Conservation (phyloP, 23 red algal genomes). For the Agarophyton chilense region DNA sequence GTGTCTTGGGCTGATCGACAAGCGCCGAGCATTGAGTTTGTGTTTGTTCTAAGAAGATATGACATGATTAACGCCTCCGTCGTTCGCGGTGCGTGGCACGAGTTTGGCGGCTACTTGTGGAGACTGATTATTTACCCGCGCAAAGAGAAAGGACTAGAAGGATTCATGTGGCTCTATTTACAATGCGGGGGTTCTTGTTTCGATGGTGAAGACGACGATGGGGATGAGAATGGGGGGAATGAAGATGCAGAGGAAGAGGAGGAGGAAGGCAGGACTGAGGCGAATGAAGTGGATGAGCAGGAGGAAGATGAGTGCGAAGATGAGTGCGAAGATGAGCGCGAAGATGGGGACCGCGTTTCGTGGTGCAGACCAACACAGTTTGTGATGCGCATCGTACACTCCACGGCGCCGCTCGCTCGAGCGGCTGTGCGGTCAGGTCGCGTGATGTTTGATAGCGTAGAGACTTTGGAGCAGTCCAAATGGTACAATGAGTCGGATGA, state of each 20-base stretch:
- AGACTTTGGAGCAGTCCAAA: conserved; percentile 7
- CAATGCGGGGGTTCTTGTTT: conserved; percentile 78
- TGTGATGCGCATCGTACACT: conserved; percentile 34
- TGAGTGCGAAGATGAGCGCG: background rate
- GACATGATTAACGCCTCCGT: conserved; percentile 42
- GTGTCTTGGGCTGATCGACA: conserved; percentile 8
- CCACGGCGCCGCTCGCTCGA: conserved; percentile 14
- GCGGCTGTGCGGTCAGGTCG: conserved; percentile 9
- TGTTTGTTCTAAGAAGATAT: conserved; percentile 40
- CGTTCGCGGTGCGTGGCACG: conserved; percentile 76
- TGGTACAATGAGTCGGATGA: background rate
- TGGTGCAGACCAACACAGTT: conserved; percentile 68
- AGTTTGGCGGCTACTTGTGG: conserved; percentile 79
- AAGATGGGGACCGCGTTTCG: background rate
- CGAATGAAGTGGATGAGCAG: background rate
- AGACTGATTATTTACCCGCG: conserved; percentile 89
- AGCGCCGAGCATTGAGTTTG: conserved; percentile 17
- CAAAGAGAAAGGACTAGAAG: conserved; percentile 55
- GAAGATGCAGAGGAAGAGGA: background rate
- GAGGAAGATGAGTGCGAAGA: background rate
- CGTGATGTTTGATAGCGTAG: conserved; percentile 1
- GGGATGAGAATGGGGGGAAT: background rate
- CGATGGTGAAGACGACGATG: background rate
- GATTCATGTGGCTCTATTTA: conserved; percentile 70
- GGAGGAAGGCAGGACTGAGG: background rate